A percentile compares a stretch with the other conserved stretches of the same genome.
Conservation (phyloP, 2,329 filamentous ascomycete genomes). For the Periconia macrospinosa region DNA sequence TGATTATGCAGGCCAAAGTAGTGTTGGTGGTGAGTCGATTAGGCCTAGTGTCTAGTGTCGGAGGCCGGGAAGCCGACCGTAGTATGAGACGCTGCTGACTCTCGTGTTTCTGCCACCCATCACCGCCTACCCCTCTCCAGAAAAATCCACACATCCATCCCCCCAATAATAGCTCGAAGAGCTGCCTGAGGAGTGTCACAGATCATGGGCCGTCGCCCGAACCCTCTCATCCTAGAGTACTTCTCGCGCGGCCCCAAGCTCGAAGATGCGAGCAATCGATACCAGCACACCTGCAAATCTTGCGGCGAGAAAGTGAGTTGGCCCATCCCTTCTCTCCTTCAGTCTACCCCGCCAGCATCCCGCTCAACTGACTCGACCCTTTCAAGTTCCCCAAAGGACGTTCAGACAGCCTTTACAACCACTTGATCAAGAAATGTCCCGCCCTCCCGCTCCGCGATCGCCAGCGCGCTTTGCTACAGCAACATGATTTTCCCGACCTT, state of each 20-base stretch:
- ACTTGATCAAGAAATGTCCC: constrained; percentile 85
- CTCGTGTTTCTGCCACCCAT: not conserved
- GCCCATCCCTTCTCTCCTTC: not conserved
- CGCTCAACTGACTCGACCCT: constrained; percentile 20
- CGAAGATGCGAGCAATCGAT: constrained; percentile 86
- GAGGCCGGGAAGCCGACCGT: no score
- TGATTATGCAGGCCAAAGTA: no score
- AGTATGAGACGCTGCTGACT: no score
- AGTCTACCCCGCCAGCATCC: not conserved
- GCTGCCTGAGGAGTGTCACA: not conserved
- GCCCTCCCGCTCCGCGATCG: constrained; percentile 74
- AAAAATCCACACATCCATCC: not conserved
- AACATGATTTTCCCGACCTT: constrained; percentile 68
- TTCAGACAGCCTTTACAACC: constrained; percentile 77
- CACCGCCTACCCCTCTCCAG: not conserved
- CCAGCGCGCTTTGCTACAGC: constrained; percentile 71
- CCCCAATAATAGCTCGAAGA: not conserved
- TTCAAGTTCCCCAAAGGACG: constrained; percentile 78
- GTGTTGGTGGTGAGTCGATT: no score
- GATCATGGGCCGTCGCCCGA: constrained; percentile 78
- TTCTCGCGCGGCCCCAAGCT: constrained; percentile 86
- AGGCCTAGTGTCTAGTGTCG: no score
- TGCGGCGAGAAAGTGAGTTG: constrained; percentile 70
- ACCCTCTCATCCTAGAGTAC: constrained; percentile 82
- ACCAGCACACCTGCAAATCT: constrained; percentile 85